phyloP scores from a whole-genome alignment of 805 yeast species.

The Sugiyamaella floridensis region DNA sequence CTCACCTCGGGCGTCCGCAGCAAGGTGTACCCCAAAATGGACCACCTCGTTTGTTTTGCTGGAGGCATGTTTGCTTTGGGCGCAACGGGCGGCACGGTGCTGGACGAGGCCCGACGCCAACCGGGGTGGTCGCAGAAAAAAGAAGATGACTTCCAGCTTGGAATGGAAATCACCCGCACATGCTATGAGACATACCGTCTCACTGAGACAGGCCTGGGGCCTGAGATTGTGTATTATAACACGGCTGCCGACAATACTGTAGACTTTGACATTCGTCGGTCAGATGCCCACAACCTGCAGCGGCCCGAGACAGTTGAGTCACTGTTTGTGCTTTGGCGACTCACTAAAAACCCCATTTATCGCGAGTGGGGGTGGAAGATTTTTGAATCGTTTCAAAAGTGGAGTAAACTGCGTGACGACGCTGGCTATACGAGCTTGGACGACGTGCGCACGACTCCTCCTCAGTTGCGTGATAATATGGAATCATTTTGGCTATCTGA shows the following conservation, averaged over 20 bases:
- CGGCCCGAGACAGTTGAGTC: slow-evolving; percentile 94
- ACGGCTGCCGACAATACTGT: slow-evolving; percentile 41
- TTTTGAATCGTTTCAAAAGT: slow-evolving; percentile 58
- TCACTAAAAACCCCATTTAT: slow-evolving; percentile 74
- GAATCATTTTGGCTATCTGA: slow-evolving; percentile 95
- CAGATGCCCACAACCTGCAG: slow-evolving; percentile 78
- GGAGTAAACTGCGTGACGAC: slow-evolving; percentile 44
- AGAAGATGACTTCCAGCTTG: slow-evolving; percentile 61
- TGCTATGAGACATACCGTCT: slow-evolving; percentile 81
- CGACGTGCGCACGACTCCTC: slow-evolving; percentile 55
- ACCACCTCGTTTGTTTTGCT: slow-evolving; percentile 84
- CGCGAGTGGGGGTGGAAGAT: slow-evolving; percentile 88
- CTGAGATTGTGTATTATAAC: slow-evolving; percentile 85
- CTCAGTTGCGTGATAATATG: slow-evolving; percentile 59
- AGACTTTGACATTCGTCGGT: slow-evolving; percentile 64
- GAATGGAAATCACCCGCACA: slow-evolving; percentile 66
- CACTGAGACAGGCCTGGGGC: slow-evolving; percentile 70
- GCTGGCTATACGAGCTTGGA: slow-evolving; percentile 57
- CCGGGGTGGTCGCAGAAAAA: slow-evolving; percentile 48
- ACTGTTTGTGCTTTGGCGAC: slow-evolving; percentile 66
- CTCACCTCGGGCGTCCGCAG: slow-evolving; percentile 61
- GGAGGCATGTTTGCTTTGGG: slow-evolving; percentile 87
- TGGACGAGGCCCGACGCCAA: slow-evolving; percentile 47
- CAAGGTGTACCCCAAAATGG: slow-evolving; percentile 67
- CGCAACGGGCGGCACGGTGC: slow-evolving; percentile 68